phyloP scores from a whole-genome alignment of 805 yeast species.

The Brettanomyces custersianus region DNA sequence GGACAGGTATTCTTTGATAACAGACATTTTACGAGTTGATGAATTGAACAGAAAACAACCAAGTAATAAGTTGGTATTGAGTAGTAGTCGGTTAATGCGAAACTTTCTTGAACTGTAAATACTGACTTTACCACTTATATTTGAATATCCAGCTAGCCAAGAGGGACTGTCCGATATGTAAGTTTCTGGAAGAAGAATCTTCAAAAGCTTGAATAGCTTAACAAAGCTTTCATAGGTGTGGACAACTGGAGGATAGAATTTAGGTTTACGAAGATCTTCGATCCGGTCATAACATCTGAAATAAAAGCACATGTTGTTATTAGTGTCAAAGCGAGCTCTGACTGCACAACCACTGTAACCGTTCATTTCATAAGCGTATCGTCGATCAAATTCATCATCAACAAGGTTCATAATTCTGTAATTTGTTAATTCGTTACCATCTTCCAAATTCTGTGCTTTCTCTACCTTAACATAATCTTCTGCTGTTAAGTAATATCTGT shows the following conservation, averaged over 20 bases:
- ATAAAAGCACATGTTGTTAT: conserved; percentile 20
- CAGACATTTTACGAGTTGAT: conserved; percentile 25
- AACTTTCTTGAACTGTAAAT: conserved; percentile 30
- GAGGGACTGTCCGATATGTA: conserved; percentile 13
- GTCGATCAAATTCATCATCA: conserved; percentile 20
- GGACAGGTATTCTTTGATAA: conserved; percentile 35
- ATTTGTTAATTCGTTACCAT: conserved; percentile 6
- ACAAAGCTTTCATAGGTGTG: conserved; percentile 26
- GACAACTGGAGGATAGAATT: conserved; percentile 8
- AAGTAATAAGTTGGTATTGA: conserved; percentile 40
- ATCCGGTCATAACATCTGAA: conserved; percentile 9
- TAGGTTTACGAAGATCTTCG: not conserved
- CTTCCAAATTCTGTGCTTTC: conserved; percentile 7
- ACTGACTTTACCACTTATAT: conserved; percentile 15
- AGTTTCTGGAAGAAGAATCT: conserved; percentile 28
- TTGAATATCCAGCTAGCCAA: conserved; percentile 18
- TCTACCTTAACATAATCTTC: conserved; percentile 38
- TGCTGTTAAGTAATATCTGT: conserved; percentile 26
- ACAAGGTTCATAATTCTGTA: conserved; percentile 25
- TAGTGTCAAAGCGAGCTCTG: conserved; percentile 24
- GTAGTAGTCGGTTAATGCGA: conserved; percentile 38
- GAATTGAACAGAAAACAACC: conserved; percentile 32
- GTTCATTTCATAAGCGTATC: conserved; percentile 13
- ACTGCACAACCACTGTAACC: conserved; percentile 23
- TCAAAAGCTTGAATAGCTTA: conserved; percentile 26